phyloP scores from a whole-genome alignment of 108 stramenopile species.

The Cylindrotheca fusiformis region DNA sequence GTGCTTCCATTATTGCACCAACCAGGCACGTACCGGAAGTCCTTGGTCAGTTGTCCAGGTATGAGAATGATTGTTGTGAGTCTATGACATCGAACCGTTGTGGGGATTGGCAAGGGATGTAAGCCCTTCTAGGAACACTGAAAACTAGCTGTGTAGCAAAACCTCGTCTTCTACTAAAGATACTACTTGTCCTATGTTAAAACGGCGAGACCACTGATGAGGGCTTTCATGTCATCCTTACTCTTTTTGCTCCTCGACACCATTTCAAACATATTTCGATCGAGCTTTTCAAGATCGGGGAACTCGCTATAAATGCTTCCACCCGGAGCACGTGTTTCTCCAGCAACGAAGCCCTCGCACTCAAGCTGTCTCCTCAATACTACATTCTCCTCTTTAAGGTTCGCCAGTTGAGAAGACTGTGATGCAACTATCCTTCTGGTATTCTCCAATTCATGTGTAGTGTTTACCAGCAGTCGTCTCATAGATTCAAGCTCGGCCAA shows the following conservation, averaged over 20 bases:
- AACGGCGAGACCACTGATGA: neutral
- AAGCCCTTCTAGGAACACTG: no score
- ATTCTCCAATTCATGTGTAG: conserved; percentile 4
- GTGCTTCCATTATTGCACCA: no score
- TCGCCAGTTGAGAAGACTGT: no score
- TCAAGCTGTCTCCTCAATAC: conserved; percentile 30
- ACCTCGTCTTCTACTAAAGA: no score
- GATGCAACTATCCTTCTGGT: no score
- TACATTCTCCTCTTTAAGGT: conserved; percentile 36
- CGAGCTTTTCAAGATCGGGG: conserved; percentile 5
- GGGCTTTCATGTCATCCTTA: neutral
- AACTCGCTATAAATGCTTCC: conserved; percentile 2
- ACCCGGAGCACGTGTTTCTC: neutral
- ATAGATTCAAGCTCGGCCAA: conserved; percentile 26
- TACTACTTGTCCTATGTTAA: no score
- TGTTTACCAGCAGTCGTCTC: conserved; percentile 5
- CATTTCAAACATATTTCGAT: neutral
- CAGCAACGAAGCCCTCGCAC: neutral
- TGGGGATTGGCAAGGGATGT: no score
- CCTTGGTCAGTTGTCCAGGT: no score
- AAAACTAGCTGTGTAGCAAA: no score
- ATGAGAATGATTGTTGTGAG: no score
- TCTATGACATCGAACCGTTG: no score
- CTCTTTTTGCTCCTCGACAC: conserved; percentile 1
- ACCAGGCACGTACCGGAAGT: no score